Percentiles rank a stretch among this genome's conserved stretches.
phyloP scores from a whole-genome alignment of 352 stramenopile species.

The Globisporangium cylindrosporum region DNA sequence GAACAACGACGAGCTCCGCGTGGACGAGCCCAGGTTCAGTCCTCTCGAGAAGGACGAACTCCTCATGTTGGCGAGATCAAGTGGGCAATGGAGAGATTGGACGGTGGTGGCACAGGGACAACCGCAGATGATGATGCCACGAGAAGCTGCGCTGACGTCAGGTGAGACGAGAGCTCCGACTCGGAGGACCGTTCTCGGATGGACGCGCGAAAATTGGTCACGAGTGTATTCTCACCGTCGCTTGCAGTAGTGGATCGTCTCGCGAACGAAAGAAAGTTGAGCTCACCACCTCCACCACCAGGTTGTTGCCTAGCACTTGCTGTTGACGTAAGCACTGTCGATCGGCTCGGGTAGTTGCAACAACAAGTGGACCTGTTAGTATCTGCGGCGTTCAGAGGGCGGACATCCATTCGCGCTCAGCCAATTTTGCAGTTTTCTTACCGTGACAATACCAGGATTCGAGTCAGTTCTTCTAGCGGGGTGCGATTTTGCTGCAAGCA shows the following conservation, averaged over 20 bases:
- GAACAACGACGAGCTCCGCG: not conserved
- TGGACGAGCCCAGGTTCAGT: not conserved
- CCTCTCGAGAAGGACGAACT: not conserved
- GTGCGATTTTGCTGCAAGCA: constrained; percentile 55
- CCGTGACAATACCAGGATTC: constrained; percentile 23
- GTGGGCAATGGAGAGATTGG: not conserved
- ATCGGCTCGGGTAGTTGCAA: not conserved
- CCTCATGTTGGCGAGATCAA: constrained; percentile 11
- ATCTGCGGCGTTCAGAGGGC: not conserved
- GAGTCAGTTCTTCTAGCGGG: constrained; percentile 60
- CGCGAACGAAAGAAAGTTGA: not conserved
- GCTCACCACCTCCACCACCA: not conserved
- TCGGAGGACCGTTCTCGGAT: constrained; percentile 6
- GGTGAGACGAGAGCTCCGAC: constrained; percentile 6
- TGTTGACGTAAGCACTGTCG: constrained; percentile 5
- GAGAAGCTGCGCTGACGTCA: not conserved
- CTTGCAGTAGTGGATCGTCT: not conserved
- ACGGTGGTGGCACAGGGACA: not conserved
- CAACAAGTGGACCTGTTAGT: too few species aligned
- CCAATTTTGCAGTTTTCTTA: constrained; percentile 15
- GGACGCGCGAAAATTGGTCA: constrained; percentile 12
- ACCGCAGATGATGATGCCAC: not conserved
- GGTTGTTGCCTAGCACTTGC: not conserved
- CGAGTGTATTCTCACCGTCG: constrained; percentile 1
- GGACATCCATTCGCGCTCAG: not conserved